phyloP scores from a whole-genome alignment of 208 protist species.

The Acanthamoeba culbertsoni region DNA sequence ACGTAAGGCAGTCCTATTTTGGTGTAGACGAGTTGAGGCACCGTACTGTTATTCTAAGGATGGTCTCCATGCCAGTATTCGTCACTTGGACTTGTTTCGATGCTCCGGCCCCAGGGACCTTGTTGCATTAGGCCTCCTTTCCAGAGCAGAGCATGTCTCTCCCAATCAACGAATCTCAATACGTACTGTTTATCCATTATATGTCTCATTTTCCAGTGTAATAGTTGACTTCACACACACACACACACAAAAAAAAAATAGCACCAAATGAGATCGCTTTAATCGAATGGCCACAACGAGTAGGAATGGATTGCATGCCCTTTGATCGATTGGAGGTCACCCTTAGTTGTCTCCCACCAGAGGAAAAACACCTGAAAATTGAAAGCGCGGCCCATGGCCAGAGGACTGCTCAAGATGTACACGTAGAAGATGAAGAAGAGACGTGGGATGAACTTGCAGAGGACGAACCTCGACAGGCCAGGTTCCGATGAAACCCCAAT shows the following conservation, averaged over 20 bases:
- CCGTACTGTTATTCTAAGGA: not conserved
- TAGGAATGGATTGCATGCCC: not conserved
- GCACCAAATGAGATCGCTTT: not conserved
- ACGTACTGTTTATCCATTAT: not conserved
- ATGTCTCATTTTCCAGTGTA: not conserved
- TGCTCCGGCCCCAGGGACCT: not conserved
- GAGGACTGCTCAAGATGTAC: too few species aligned
- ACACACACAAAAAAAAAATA: not conserved
- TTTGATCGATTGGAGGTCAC: not conserved
- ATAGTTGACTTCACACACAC: not conserved
- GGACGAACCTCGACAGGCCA: too few species aligned
- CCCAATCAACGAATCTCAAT: not conserved
- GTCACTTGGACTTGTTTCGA: not conserved
- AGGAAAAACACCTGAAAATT: too few species aligned
- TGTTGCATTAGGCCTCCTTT: not conserved
- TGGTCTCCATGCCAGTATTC: not conserved
- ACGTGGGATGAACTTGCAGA: too few species aligned
- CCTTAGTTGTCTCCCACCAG: too few species aligned
- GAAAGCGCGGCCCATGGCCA: too few species aligned
- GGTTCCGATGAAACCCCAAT: too few species aligned
- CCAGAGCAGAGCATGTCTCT: not conserved
- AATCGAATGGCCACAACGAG: not conserved
- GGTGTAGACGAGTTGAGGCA: not conserved
- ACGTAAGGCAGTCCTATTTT: not conserved
- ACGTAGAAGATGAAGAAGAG: too few species aligned